Evolutionary conservation across 805 yeast species (phyloP), one percentile per base, ranked within the genome.

Genomic region (Suhomyces sp.): DNA sequence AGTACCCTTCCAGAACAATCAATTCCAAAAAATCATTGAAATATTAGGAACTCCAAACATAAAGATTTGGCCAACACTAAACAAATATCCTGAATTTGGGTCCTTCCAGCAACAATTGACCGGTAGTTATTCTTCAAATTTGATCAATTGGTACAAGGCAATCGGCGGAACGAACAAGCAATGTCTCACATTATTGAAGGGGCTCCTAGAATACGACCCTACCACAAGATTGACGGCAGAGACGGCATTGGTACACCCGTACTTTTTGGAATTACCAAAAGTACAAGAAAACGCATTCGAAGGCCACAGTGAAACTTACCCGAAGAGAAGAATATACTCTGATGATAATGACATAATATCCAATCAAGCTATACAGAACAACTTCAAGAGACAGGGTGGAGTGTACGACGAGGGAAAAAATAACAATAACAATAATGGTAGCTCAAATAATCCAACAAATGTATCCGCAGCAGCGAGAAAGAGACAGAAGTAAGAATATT

Each of bases 1-100:
- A 37, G 90, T 91, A 4, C 97, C 98, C 2, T 93, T 93, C 60
- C 98, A 93, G 59, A 80, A 83, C 39, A 90, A 86, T 54, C 99
- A 93, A 63, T 73, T 91, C 54, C 83, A 85, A 50, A 88, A 88
- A 55, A 90, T 93, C 16, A 68, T 93, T 18, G 98, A 93, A 58
- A 82, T 93, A n/a, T 61, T 93, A 42, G 99, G 99, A 0, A 79
- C 95, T 0, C 99, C 99, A 0, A 76, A 76, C 4, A 53, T 68
- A 4, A 75, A 79, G n/a, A 72, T 67, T 31, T 93, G 98, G 98
- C 83, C 93, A 0, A 69, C 81, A 15, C 59, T 93, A 24, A 68
- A 72, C 26, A 79, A 79, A 43, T 90, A 88, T 53, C 98, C 98
- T 0, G 98, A 93, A 52, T 93, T 73, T 55, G 44, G 46, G 15